Conservation (phyloP, 306 rosid species). For the Rosa lucieae region DNA sequence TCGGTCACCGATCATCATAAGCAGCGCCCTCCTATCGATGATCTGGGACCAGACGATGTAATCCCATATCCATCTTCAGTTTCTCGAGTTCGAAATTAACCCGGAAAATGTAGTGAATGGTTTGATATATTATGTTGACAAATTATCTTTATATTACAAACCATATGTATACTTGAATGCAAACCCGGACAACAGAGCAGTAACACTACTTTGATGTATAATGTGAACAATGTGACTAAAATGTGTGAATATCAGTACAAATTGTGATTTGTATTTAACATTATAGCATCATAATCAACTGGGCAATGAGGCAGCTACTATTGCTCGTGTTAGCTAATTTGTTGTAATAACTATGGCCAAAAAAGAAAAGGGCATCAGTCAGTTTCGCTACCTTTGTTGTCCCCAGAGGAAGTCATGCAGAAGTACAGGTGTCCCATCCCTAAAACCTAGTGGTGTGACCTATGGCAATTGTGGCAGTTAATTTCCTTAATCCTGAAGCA, state of each 20-base stretch:
- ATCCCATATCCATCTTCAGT: conserved; percentile 13
- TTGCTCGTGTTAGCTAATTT: neutral
- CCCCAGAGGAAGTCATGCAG: neutral
- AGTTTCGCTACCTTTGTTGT: too few species aligned
- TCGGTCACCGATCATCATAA: conserved; percentile 62
- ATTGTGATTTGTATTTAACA: neutral
- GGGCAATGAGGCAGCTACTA: neutral
- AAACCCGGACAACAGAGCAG: neutral
- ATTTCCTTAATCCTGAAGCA: neutral
- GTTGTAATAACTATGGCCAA: neutral
- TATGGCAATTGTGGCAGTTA: neutral
- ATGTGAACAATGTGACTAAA: neutral
- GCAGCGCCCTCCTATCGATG: conserved; percentile 66
- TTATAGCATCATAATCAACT: neutral
- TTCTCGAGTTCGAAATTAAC: neutral
- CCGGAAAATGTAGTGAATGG: neutral
- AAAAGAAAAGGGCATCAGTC: neutral
- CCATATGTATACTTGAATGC: neutral
- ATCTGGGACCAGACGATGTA: conserved; percentile 55
- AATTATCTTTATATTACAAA: neutral
- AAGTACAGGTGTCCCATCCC: neutral
- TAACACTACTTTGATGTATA: neutral
- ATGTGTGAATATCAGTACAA: neutral
- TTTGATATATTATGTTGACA: neutral
- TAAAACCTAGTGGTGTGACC: neutral